Conservation (phyloP, 179 eudicot species). For the Actinidia chinensis region DNA sequence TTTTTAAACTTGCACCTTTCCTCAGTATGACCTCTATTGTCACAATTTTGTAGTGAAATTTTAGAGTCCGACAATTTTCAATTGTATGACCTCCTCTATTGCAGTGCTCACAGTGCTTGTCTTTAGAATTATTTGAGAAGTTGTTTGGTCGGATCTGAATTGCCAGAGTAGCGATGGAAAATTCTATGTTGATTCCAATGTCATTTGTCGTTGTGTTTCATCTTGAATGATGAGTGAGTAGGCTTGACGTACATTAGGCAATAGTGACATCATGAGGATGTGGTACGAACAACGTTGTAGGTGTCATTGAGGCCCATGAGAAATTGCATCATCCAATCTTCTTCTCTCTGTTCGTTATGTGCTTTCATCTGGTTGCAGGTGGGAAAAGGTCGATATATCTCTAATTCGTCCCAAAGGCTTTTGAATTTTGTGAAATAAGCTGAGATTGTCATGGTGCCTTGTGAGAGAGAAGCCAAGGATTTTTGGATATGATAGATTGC, state of each 20-base stretch:
- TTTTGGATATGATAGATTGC: slow-evolving; percentile 13
- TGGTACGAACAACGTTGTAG: not conserved
- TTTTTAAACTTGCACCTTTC: not conserved
- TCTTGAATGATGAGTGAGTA: slow-evolving; percentile 22
- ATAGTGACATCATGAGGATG: slow-evolving; percentile 16
- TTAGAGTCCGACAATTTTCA: not conserved
- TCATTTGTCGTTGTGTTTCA: slow-evolving; percentile 9
- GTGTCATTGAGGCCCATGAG: slow-evolving; percentile 15
- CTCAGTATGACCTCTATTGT: not conserved
- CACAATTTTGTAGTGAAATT: slow-evolving; percentile 7
- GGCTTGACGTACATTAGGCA: slow-evolving; percentile 12
- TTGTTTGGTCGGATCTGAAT: not conserved
- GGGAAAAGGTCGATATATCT: not conserved
- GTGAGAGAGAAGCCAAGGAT: not conserved
- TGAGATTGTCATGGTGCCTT: not conserved
- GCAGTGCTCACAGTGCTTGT: slow-evolving; percentile 13
- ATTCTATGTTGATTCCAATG: not conserved
- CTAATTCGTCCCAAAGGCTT: slow-evolving; percentile 1
- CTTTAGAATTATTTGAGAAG: not conserved
- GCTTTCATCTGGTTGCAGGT: not conserved
- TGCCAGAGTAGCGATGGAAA: slow-evolving; percentile 3
- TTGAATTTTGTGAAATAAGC: slow-evolving; percentile 15
- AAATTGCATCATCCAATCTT: slow-evolving; percentile 16
- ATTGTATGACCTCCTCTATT: slow-evolving; percentile 20
- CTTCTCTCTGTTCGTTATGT: not conserved